Conservation (phyloP, 306 rosid genomes). For the Malus orientalis region DNA sequence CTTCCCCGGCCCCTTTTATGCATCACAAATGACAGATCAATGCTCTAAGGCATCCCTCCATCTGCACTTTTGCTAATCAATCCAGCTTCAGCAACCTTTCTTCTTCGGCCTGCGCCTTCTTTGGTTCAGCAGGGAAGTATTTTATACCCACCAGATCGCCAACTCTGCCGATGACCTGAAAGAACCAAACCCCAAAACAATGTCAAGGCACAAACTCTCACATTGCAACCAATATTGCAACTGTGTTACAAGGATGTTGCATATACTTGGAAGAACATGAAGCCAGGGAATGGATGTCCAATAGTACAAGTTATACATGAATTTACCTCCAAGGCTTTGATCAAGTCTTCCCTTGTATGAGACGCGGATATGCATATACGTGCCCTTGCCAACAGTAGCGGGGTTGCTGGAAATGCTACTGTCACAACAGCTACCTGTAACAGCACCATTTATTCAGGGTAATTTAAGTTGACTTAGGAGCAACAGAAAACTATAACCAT, state of each 20-base stretch:
- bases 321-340: conserved; percentile 67
- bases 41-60: background rate
- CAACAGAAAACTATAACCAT: background rate
- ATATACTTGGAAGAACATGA: background rate
- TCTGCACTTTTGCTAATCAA: background rate
- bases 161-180: conserved; percentile 65
- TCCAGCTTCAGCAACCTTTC: conserved; percentile 16
- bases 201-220: background rate
- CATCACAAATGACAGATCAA: background rate
- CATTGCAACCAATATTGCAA: background rate
- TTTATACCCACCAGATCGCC: conserved; percentile 83
- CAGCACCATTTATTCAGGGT: background rate
- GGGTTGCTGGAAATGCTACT: conserved; percentile 93
- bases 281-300: background rate
- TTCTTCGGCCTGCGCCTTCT: conserved; percentile 26
- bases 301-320: background rate
- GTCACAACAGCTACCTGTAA: conserved; percentile 83
- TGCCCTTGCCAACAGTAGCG: conserved; percentile 78
- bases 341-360: conserved; percentile 79
- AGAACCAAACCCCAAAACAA: conserved; percentile 2
- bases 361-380: conserved; percentile 93
- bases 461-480: background rate
- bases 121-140: conserved; percentile 77
- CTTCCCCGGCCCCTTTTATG: background rate
- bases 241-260: background rate